These are phyloP conservation scores for Candida sakaeoensis DNA, from an alignment of 805 yeast species.

Conservation along the genomic window DNA sequence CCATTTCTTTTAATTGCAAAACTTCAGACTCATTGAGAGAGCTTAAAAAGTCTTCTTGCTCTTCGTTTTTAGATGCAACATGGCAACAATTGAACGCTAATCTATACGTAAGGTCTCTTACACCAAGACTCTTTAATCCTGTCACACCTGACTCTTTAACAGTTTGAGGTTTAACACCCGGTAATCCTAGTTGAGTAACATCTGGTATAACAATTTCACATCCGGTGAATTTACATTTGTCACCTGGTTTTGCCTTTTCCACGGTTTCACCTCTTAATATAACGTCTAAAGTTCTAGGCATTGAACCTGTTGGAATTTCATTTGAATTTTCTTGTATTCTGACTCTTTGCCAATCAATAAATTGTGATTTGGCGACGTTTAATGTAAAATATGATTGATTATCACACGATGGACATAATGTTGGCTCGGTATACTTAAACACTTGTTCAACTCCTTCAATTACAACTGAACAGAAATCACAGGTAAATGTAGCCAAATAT, in stretches of 20 bases:
- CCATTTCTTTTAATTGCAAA: conserved; percentile 83
- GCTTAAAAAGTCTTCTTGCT: conserved; percentile 74
- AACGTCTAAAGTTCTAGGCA: conserved; percentile 96
- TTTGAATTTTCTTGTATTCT: conserved; percentile 94
- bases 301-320: conserved; percentile 96
- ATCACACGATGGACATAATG: conserved; percentile 85
- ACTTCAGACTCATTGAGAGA: conserved; percentile 79
- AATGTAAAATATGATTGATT: conserved; percentile 85
- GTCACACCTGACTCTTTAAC: conserved; percentile 80
- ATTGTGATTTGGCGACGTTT: conserved; percentile 77
- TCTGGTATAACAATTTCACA: conserved; percentile 94
- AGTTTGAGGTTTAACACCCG: conserved; percentile 88
- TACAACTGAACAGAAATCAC: conserved; percentile 82
- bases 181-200: conserved; percentile 87
- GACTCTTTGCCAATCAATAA: conserved; percentile 94
- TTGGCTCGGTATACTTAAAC: conserved; percentile 92
- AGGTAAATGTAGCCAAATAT: conserved; percentile 78
- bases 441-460: conserved; percentile 90
- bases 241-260: conserved; percentile 96
- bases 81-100: conserved; percentile 90
- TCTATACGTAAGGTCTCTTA: conserved; percentile 86
- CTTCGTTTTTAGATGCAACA: conserved; percentile 55
- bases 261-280: conserved; percentile 91
- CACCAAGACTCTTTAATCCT: conserved; percentile 91
- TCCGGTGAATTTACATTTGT: conserved; percentile 89